Percentiles rank a stretch among this genome's conserved stretches.
phyloP scores from a whole-genome alignment of 192 early-diverging fungal species.

The Glomus cerebriforme region DNA sequence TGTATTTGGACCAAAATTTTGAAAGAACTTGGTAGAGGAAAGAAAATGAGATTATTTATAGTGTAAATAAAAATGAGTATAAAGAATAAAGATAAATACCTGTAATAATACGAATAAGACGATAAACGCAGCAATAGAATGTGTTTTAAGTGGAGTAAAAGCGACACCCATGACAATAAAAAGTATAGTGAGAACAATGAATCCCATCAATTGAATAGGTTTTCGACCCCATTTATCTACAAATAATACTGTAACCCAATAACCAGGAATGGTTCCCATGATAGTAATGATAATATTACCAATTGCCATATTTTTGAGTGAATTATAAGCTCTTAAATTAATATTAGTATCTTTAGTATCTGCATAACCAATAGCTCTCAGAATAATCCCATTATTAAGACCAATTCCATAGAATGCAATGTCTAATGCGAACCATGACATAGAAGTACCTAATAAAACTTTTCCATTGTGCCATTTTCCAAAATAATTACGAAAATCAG shows the following conservation, averaged over 20 bases:
- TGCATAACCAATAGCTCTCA: slow-evolving; percentile 69
- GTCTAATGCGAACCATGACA: slow-evolving; percentile 78
- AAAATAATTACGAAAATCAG: slow-evolving; percentile 75
- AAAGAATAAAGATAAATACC: no score
- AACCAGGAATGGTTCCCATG: slow-evolving; percentile 88
- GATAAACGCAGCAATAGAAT: no score
- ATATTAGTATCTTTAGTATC: slow-evolving; percentile 40
- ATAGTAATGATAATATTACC: slow-evolving; percentile 92
- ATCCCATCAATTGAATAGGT: slow-evolving; percentile 91
- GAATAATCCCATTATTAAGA: slow-evolving; percentile 75
- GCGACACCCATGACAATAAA: slow-evolving; percentile 73
- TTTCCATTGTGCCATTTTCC: slow-evolving; percentile 79
- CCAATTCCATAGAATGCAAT: slow-evolving; percentile 86
- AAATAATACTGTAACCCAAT: slow-evolving; percentile 90
- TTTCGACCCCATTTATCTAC: slow-evolving; percentile 91
- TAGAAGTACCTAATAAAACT: slow-evolving; percentile 73
- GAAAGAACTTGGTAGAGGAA: slow-evolving; percentile 57
- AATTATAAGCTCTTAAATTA: slow-evolving; percentile 49
- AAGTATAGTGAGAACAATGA: slow-evolving; percentile 66
- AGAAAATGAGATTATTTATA: slow-evolving; percentile 35
- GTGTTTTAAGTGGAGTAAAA: no score
- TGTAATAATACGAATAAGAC: no score
- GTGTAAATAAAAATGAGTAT: no score
- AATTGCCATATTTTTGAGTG: slow-evolving; percentile 52
- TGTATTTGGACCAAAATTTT: slow-evolving; percentile 95